Base-by-base conservation (phyloP, 2,329 filamentous ascomycete genomes). In the Fusarium foetens region DNA sequence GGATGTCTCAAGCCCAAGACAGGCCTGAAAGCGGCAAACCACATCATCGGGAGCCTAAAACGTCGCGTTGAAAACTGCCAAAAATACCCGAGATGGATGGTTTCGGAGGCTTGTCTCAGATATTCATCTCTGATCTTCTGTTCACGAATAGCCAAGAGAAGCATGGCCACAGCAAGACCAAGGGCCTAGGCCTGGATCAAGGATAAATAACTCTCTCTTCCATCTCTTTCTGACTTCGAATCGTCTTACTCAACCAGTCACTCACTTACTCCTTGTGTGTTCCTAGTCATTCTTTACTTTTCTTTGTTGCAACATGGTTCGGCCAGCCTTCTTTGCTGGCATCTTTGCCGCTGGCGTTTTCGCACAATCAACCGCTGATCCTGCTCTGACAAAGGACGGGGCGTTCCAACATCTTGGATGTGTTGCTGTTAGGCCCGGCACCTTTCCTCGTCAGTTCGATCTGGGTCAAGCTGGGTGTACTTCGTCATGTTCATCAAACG, bases 401-500 rank as follows among this genome's bases (percentile, higher is more conserved):
- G 49, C 43, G 16, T 73, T 57, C 19, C 66, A 68, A 36, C 58
- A 72, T 27, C 36, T 72, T 19, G 70, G 70, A 8, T 72, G 70
- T 9, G 70, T 72, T 11, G 70, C 70, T 16, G 57, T 71, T 23
- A 49, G 63, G 21, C 48, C 70, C 36, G 62, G 62, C 25, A 71
- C 66, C 17, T 72, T 72, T 45, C 70, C 70, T 60, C 62, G 58
- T 19, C 57, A 70, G 61, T 63, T 63, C 31, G 36, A 68, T 27
- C 33, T 59, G 17, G 70, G 70, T 1, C 58, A 60, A 25, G 25
- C 49, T 39, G 57, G 43, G 7, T 73, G 66, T 31, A 59, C 57
- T 29, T 54, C 70, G 4, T 61, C 68, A n/a, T 73, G 71, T 38
- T 74, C 71, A 5, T 59, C 57, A n/a, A 74, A 73, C 19, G 71